phyloP scores from a whole-genome alignment of 192 early-diverging fungal genomes.

The Podila clonocystis region DNA sequence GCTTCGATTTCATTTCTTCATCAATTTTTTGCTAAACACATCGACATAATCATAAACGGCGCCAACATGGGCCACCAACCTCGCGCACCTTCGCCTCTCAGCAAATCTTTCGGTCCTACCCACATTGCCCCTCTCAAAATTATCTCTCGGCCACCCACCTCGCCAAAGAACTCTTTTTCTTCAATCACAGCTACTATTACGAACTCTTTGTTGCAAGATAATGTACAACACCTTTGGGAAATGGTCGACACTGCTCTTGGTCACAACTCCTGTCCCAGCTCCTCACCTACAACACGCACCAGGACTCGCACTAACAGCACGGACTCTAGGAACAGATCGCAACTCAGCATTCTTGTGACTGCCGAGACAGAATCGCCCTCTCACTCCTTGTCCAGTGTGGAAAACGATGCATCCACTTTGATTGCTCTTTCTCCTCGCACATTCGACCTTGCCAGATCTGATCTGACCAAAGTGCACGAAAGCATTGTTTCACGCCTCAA shows the following conservation, averaged over 20 bases:
- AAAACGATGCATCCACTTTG: neutral
- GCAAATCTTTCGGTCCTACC: neutral
- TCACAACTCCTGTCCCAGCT: neutral
- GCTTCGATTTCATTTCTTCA: neutral
- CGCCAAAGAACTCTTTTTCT: neutral
- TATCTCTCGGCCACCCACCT: constrained; percentile 1
- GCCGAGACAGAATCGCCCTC: neutral
- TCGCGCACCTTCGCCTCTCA: neutral
- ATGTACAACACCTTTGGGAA: constrained; percentile 32
- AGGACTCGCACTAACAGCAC: neutral
- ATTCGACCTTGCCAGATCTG: constrained; percentile 5
- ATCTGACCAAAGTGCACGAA: constrained; percentile 20
- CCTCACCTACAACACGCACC: neutral
- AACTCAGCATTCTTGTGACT: constrained; percentile 1
- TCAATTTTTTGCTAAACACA: neutral
- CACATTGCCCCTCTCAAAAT: constrained; percentile 34
- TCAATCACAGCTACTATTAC: neutral
- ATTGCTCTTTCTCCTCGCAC: constrained; percentile 22
- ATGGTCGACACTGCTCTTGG: constrained; percentile 36
- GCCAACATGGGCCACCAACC: neutral
- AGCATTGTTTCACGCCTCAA: constrained; percentile 16
- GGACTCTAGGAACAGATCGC: neutral
- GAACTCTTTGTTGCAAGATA: constrained; percentile 17
- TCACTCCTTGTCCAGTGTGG: neutral
- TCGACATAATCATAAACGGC: neutral